Evolutionary conservation across 1,284 basidiomycete genomes (phyloP).

Genomic region (Microbotryum silenes-acaulis): DNA sequence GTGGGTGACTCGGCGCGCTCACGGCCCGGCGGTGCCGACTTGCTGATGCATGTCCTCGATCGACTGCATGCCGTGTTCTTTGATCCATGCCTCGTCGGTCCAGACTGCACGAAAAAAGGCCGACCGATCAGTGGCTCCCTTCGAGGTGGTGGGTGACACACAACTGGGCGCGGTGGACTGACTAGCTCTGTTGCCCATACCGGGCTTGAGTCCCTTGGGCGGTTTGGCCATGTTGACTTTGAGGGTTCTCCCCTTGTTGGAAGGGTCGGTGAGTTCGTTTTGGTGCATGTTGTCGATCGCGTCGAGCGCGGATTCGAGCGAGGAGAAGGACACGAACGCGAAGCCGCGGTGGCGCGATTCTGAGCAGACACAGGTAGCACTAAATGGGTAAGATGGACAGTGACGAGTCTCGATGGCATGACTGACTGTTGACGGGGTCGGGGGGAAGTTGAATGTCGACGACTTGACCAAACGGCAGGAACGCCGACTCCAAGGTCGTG

Average conservation of each 20-base stretch:
- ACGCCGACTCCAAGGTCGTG: constrained; percentile 31
- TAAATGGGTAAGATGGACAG: background rate
- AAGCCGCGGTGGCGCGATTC: constrained; percentile 33
- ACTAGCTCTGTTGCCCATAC: constrained; percentile 31
- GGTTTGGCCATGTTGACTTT: constrained; percentile 36
- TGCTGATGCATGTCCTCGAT: constrained; percentile 1
- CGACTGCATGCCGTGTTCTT: constrained; percentile 23
- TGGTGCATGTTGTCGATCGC: constrained; percentile 40
- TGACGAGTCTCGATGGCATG: too few relatives aligned
- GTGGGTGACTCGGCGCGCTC: too few relatives aligned
- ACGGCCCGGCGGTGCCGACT: too few relatives aligned
- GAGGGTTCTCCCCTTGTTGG: constrained; percentile 21
- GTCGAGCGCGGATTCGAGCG: constrained; percentile 30
- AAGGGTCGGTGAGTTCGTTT: constrained; percentile 30
- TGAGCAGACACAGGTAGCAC: background rate
- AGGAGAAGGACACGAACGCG: constrained; percentile 35
- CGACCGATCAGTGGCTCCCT: too few relatives aligned
- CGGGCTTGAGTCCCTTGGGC: constrained; percentile 22
- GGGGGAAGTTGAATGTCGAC: constrained; percentile 36
- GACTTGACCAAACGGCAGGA: constrained; percentile 37
- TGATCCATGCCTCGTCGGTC: constrained; percentile 34
- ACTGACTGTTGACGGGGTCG: constrained; percentile 32
- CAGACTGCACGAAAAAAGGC: constrained; percentile 26
- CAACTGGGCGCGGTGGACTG: constrained; percentile 1
- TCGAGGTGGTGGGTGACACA: too few relatives aligned